These are phyloP conservation scores for Penicillium sp. DNA, from an alignment of 2,329 filamentous ascomycete species.

Conservation along the genomic window DNA sequence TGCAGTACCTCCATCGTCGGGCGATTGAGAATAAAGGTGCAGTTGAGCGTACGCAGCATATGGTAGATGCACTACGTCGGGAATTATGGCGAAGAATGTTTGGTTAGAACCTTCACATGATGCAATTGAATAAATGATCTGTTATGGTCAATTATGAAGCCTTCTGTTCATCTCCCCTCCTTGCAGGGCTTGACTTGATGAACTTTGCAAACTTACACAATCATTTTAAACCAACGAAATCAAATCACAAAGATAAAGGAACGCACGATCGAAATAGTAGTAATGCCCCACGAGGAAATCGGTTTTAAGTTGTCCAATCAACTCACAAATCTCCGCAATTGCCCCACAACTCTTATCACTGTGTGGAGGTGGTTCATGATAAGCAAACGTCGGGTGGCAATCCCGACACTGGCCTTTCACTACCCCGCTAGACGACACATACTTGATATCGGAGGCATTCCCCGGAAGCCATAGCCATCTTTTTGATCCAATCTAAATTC, in stretches of 20 bases:
- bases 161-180: not conserved
- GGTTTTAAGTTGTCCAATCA: not conserved
- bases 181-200: not conserved
- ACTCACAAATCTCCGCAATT: not conserved
- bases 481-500: not conserved
- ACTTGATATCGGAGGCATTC: conserved; percentile 17
- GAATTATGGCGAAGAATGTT: conserved; percentile 59
- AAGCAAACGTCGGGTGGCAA: conserved; percentile 17
- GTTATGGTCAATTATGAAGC: not conserved
- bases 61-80: conserved; percentile 62
- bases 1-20: conserved; percentile 58
- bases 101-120: conserved; percentile 5
- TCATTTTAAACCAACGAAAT: no score
- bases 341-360: not conserved
- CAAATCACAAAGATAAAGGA: no score
- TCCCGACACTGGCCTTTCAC: conserved; percentile 16
- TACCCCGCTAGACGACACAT: not conserved
- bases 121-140: not conserved
- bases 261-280: not conserved
- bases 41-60: conserved; percentile 62
- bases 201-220: not conserved
- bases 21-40: conserved; percentile 73
- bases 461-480: conserved; percentile 3
- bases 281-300: not conserved
- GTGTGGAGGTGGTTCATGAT: conserved; percentile 3